Percentiles rank a stretch among this genome's conserved stretches.
Evolutionary conservation across 345 rosid genomes (phyloP).

Genomic region (Rhodamnia rubescens): DNA sequence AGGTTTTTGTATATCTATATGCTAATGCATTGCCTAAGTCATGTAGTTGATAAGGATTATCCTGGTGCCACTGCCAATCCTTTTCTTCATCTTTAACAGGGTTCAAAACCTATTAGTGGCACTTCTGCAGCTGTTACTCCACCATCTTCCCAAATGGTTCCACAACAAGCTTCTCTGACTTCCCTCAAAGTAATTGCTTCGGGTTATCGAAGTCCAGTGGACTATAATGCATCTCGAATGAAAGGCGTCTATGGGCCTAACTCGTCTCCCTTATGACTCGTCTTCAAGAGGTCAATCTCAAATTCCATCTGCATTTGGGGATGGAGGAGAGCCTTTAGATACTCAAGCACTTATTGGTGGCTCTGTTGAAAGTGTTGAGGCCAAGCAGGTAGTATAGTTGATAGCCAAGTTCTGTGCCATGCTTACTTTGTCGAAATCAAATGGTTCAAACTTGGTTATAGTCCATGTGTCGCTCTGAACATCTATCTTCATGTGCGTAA

Average conservation of each 20-base stretch:
- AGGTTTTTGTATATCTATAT: not conserved
- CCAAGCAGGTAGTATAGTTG: slow-evolving; percentile 53
- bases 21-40: not conserved
- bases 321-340: slow-evolving; percentile 37
- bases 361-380: slow-evolving; percentile 33
- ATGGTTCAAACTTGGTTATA: not conserved
- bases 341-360: slow-evolving; percentile 33
- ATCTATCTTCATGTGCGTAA: not conserved
- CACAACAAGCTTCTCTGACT: slow-evolving; percentile 56
- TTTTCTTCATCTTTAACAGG: slow-evolving; percentile 30
- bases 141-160: slow-evolving; percentile 51
- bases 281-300: slow-evolving; percentile 32
- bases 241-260: slow-evolving; percentile 71
- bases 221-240: slow-evolving; percentile 54
- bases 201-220: slow-evolving; percentile 46
- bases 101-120: slow-evolving; percentile 61
- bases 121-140: slow-evolving; percentile 36
- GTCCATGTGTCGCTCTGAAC: not conserved
- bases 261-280: slow-evolving; percentile 54
- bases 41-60: not conserved
- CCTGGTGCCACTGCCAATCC: not conserved
- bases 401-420: not conserved
- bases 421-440: not conserved
- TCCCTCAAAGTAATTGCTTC: slow-evolving; percentile 51
- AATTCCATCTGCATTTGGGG: slow-evolving; percentile 44